Base-by-base conservation (phyloP, 1,284 basidiomycete genomes). In the Golubevia pallescens region DNA sequence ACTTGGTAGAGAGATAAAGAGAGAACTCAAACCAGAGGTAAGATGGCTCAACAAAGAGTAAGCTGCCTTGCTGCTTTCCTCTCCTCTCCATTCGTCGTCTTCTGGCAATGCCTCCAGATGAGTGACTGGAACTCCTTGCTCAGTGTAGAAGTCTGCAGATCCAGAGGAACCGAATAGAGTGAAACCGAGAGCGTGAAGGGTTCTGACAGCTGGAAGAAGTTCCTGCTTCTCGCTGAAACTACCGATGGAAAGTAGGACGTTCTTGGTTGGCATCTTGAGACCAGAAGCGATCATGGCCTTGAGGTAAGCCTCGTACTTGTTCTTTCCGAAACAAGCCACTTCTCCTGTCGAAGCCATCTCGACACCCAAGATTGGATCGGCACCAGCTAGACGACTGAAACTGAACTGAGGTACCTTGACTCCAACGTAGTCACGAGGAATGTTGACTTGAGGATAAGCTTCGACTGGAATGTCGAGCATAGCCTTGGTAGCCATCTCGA, bases 301-400 rank as follows among this genome's bases (percentile, higher is more conserved):
- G 82, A 98, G 89, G 86, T 99, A 99, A 4, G 96, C 96, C 86
- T 99, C 96, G 86, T 97, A 98, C 87, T 96, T 97, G 89, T 99
- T 93, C 76, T 90, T 91, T 28, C 97, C 96, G 86, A 99, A 99
- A 87, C 96, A 98, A 51, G 97, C 97, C 32, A 99, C 96, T 86
- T 99, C 96, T 73, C 96, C 96, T 0, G 96, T 99, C n/a, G 96
- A 98, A 16, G 96, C 96, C 96, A 99, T 99, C 88, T 99, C 96
- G 60, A 99, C 96, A 83, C 97, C 97, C n/a, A 99, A 90, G 20
- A 99, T 92, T 16, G 96, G 96, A 86, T 99, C 96, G 34, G 96
- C 96, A 51, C 96, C 96, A 23, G 93, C 95, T 42, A 99, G 88
- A 68, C 96, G 91, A 82, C 92, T 93, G 88, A 98, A 99, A 76